A percentile compares a stretch with the other conserved stretches of the same genome.
Evolutionary conservation across 768 basidiomycete genomes (phyloP).

Genomic region (Mycena olivaceomarginata): DNA sequence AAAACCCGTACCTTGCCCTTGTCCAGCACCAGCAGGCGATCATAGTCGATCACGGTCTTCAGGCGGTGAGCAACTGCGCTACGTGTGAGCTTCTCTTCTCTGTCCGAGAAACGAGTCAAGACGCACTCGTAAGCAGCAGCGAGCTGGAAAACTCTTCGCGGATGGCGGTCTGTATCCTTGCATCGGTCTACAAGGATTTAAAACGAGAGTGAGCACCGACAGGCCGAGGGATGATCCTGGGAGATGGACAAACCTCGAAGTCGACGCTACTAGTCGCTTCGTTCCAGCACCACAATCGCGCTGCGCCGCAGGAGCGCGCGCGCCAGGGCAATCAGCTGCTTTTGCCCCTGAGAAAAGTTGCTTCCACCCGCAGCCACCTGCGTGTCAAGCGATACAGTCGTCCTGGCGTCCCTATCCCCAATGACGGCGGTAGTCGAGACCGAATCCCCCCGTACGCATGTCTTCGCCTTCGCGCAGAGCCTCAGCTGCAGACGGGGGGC

Average conservation of each 20-base stretch:
- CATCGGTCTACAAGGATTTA: constrained; percentile 75
- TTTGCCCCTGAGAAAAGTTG: constrained; percentile 95
- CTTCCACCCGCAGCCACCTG: constrained; percentile 90
- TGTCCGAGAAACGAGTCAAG: constrained; percentile 11
- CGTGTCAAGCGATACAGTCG: constrained; percentile 80
- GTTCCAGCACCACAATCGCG: constrained; percentile 86
- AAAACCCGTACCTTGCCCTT: constrained; percentile 54
- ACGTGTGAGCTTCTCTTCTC: constrained; percentile 43
- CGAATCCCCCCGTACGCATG: constrained; percentile 56
- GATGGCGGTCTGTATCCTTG: constrained; percentile 93
- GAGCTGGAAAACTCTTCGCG: constrained; percentile 89
- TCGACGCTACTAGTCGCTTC: constrained; percentile 77
- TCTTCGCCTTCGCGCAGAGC: constrained; percentile 62
- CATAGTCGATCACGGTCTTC: constrained; percentile 70
- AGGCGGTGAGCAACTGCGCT: constrained; percentile 41
- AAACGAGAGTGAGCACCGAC: constrained; percentile 73
- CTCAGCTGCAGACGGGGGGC: constrained; percentile 62
- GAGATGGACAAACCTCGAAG: constrained; percentile 24
- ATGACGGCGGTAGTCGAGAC: constrained; percentile 64
- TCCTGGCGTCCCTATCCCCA: constrained; percentile 72
- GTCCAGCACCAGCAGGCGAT: constrained; percentile 75
- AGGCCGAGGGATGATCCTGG: constrained; percentile 59
- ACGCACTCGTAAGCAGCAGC: constrained; percentile 73
- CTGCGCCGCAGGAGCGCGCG: constrained; percentile 85
- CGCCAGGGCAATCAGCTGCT: constrained; percentile 94